phyloP scores from a whole-genome alignment of 2,329 filamentous ascomycete genomes.

The Myriosclerotinia curreyana region DNA sequence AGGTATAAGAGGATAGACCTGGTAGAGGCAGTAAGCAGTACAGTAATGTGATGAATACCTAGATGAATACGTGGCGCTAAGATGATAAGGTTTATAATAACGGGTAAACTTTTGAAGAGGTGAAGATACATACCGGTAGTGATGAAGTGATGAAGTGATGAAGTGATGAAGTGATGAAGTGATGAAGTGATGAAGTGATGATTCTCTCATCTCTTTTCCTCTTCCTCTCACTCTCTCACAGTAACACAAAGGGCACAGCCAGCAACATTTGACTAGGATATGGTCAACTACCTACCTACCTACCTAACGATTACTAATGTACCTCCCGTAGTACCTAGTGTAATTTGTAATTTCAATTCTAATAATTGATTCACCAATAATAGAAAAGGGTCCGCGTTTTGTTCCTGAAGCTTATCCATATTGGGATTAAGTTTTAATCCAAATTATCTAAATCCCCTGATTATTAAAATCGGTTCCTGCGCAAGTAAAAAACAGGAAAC shows the following conservation, averaged over 20 bases:
- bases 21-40: too few relatives aligned
- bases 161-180: too few relatives aligned
- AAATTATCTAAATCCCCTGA: not conserved
- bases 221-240: too few relatives aligned
- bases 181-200: too few relatives aligned
- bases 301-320: too few relatives aligned
- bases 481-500: too few relatives aligned
- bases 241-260: too few relatives aligned
- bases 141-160: not conserved
- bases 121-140: not conserved
- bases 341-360: not conserved
- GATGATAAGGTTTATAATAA: too few relatives aligned
- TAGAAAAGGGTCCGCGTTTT: not conserved
- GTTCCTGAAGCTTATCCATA: constrained; percentile 1
- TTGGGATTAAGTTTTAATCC: not conserved
- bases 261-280: too few relatives aligned
- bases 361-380: not conserved
- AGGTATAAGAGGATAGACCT: too few relatives aligned
- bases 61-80: not conserved
- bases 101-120: not conserved
- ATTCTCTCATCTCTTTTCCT: too few relatives aligned
- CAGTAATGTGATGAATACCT: not conserved
- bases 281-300: not conserved
- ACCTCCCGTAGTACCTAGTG: too few relatives aligned
- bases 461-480: not conserved